phyloP scores from a whole-genome alignment of 179 eudicot genomes.

The Amaranthus tricolor region DNA sequence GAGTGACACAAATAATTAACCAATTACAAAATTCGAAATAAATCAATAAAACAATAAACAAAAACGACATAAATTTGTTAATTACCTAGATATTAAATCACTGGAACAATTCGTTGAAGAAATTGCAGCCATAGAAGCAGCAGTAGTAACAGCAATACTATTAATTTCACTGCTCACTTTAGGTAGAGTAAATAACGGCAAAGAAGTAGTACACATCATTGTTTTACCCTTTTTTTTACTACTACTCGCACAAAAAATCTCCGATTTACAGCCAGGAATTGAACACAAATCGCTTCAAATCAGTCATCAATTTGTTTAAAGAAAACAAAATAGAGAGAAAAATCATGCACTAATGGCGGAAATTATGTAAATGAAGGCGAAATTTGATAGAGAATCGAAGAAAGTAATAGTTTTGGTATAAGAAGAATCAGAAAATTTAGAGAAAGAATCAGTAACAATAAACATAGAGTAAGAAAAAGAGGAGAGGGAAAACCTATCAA shows the following conservation, averaged over 20 bases:
- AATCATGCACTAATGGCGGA: slow-evolving; percentile 12
- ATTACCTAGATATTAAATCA: slow-evolving; percentile 20
- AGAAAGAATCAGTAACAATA: not conserved
- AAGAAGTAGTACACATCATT: slow-evolving; percentile 19
- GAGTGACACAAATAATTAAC: not conserved
- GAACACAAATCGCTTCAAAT: not conserved
- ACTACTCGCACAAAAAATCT: not conserved
- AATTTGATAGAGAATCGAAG: slow-evolving; percentile 4
- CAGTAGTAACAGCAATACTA: not conserved
- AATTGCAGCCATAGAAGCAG: slow-evolving; percentile 13
- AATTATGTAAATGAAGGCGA: not conserved
- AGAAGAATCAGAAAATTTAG: not conserved
- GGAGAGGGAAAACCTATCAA: not conserved
- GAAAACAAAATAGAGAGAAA: not conserved
- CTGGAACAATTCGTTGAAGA: not conserved
- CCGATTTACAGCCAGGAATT: slow-evolving; percentile 1
- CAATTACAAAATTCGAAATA: not conserved
- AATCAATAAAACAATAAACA: not conserved
- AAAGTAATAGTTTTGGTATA: not conserved
- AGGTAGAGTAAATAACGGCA: slow-evolving; percentile 22
- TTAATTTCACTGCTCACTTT: slow-evolving; percentile 4
- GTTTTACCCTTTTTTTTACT: slow-evolving; percentile 5
- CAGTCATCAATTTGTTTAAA: slow-evolving; percentile 1
- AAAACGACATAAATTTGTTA: not conserved
- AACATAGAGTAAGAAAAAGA: slow-evolving; percentile 10